Evolutionary conservation across 208 protist species (phyloP).

Genomic region (Leptomonas seymouri): DNA sequence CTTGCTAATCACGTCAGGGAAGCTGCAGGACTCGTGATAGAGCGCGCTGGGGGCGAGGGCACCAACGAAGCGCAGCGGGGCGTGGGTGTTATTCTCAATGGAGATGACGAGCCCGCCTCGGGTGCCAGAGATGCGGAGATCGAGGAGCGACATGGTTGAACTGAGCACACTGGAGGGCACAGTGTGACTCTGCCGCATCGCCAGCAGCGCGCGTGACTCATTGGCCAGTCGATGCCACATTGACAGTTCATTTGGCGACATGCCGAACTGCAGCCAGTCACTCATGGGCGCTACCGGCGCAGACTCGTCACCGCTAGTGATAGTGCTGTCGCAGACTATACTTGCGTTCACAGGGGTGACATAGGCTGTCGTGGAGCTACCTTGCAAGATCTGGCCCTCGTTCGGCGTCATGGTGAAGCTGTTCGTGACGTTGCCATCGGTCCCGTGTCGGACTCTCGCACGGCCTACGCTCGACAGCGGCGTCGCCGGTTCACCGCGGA

Average conservation of each 20-base stretch:
- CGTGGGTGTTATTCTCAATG: slow-evolving; percentile 62
- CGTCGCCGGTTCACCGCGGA: slow-evolving; percentile 10
- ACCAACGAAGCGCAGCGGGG: slow-evolving; percentile 52
- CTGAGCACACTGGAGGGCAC: slow-evolving; percentile 46
- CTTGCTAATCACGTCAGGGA: slow-evolving; percentile 53
- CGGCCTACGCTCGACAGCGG: slow-evolving; percentile 14
- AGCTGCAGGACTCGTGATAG: slow-evolving; percentile 50
- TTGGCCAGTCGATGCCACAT: slow-evolving; percentile 58
- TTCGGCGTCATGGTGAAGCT: slow-evolving; percentile 5
- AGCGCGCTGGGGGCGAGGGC: slow-evolving; percentile 42
- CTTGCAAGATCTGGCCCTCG: slow-evolving; percentile 1
- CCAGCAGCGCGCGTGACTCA: slow-evolving; percentile 62
- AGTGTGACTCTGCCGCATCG: slow-evolving; percentile 55
- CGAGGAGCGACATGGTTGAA: slow-evolving; percentile 58
- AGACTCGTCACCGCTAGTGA: neutral
- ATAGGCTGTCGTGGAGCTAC: slow-evolving; percentile 2
- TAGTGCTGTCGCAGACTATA: slow-evolving; percentile 4
- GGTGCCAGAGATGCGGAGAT: slow-evolving; percentile 35
- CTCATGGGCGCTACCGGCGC: slow-evolving; percentile 1
- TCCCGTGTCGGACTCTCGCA: neutral
- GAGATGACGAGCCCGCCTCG: slow-evolving; percentile 53
- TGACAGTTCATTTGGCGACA: slow-evolving; percentile 44
- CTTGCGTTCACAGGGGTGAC: neutral
- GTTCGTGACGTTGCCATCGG: neutral
- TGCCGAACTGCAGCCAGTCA: slow-evolving; percentile 34